phyloP scores from a whole-genome alignment of 1,284 basidiomycete genomes.

The Cutaneotrichosporon arboriforme region DNA sequence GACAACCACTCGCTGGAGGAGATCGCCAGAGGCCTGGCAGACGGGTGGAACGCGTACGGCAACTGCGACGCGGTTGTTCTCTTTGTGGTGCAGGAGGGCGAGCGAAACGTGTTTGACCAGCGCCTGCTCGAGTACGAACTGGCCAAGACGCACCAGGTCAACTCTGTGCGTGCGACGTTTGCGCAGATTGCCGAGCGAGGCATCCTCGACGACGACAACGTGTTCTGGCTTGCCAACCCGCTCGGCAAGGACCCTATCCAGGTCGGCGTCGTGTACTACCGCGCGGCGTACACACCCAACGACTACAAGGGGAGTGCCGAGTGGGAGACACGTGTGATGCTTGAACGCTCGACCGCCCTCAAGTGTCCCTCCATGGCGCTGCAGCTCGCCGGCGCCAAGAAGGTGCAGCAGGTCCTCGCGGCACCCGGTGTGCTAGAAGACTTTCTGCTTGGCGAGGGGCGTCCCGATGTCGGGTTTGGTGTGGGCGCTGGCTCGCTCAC shows the following conservation, averaged over 20 bases:
- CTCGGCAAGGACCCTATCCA: constrained; percentile 51
- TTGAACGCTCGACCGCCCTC: constrained; percentile 78
- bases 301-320: constrained; percentile 65
- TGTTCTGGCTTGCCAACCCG: constrained; percentile 51
- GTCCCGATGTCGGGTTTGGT: constrained; percentile 43
- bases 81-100: constrained; percentile 81
- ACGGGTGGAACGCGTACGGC: constrained; percentile 70
- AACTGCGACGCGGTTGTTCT: constrained; percentile 53
- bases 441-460: constrained; percentile 54
- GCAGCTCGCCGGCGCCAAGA: constrained; percentile 92
- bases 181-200: constrained; percentile 58
- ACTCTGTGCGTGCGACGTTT: constrained; percentile 68
- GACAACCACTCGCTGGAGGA: constrained; percentile 66
- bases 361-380: constrained; percentile 88
- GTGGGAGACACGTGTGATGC: constrained; percentile 66
- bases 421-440: constrained; percentile 66
- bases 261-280: constrained; percentile 80
- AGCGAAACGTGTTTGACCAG: constrained; percentile 97
- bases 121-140: constrained; percentile 79
- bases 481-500: constrained; percentile 48
- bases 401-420: constrained; percentile 85
- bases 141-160: constrained; percentile 61
- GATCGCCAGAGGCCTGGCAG: constrained; percentile 68
- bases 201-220: constrained; percentile 50
- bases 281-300: constrained; percentile 76